Evolutionary conservation across 176 grass and related monocot genomes (phyloP).

Genomic region (Leersia perrieri): DNA sequence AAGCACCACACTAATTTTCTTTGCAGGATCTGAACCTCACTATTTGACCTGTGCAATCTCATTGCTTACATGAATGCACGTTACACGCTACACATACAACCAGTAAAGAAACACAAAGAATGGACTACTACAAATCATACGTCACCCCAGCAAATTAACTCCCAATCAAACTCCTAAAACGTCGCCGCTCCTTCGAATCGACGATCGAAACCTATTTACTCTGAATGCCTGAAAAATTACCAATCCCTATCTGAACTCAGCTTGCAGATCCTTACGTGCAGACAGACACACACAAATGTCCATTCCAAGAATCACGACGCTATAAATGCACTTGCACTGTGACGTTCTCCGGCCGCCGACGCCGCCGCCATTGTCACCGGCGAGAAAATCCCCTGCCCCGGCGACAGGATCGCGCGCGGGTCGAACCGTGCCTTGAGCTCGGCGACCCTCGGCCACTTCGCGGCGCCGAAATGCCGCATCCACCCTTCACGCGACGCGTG

Average conservation of each 20-base stretch:
- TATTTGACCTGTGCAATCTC: not conserved
- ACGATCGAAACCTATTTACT: no score
- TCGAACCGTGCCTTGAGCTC: conserved; percentile 39
- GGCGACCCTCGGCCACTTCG: conserved; percentile 36
- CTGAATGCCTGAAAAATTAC: no score
- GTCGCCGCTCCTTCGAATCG: no score
- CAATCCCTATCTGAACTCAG: no score
- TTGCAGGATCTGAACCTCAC: not conserved
- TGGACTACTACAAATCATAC: not conserved
- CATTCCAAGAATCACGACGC: not conserved
- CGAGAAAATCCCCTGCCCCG: conserved; percentile 34
- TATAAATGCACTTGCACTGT: not conserved
- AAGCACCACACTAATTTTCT: not conserved
- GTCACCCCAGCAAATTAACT: not conserved
- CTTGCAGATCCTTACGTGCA: no score
- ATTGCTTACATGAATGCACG: conserved; percentile 9
- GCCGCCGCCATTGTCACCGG: not conserved
- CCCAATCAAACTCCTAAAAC: no score
- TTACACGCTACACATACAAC: not conserved
- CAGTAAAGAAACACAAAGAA: not conserved
- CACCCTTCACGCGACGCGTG: conserved; percentile 32
- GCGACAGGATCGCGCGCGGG: conserved; percentile 37
- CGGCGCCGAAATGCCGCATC: conserved; percentile 35
- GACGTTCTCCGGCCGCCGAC: not conserved
- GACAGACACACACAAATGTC: no score